Base-by-base conservation (phyloP, 495 filamentous ascomycete genomes). In the Penicillium nucicola region DNA sequence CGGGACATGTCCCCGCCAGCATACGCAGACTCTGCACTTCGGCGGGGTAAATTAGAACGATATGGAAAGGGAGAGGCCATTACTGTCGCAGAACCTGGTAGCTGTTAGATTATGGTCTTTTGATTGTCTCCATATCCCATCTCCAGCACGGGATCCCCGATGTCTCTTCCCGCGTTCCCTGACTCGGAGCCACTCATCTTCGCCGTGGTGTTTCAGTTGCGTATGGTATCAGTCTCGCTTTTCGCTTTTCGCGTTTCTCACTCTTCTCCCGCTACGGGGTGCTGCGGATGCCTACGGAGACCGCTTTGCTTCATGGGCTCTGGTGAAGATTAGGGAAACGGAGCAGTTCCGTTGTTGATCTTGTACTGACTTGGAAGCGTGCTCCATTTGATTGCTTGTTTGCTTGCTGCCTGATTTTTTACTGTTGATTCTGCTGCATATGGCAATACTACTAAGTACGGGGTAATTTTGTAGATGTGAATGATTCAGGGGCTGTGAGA, bases 401-500 rank as follows among this genome's bases (percentile, higher is more conserved):
- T 22, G 15, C n/a, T n/a, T 15, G 15, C 10, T 20, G 12, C n/a
- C 42, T 18, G 41, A 23, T 8, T 13, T 28, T 28, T 22, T n/a
- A n/a, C 14, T 31, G 45, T 41, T 31, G 28, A 48, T 48, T n/a
- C n/a, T n/a, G 17, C 39, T 39, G 20, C 22, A 18, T 3, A 23
- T 32, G 23, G 17, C 20, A 22, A 5, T 22, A 3, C 2, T 22
- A 22, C 3, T 2, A 5, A 22, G 25, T 28, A 28, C 25, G 0
- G 7, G 25, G 25, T 1, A 8, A 28, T 28, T 42, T 23, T 17
- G 4, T 13, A 11, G 17, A 23, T 18, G 34, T 31, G 36, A 18
- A 34, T 40, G 35, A 43, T 48, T 58, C 52, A 58, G 51, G 58
- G 58, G 58, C 33, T 46, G 35, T 55, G 55, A 61, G 45, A 56